A percentile compares a stretch with the other conserved stretches of the same genome.
These are phyloP conservation scores for Amniculicola lignicola DNA, from an alignment of 495 filamentous ascomycete genomes.

Conservation along the genomic window DNA sequence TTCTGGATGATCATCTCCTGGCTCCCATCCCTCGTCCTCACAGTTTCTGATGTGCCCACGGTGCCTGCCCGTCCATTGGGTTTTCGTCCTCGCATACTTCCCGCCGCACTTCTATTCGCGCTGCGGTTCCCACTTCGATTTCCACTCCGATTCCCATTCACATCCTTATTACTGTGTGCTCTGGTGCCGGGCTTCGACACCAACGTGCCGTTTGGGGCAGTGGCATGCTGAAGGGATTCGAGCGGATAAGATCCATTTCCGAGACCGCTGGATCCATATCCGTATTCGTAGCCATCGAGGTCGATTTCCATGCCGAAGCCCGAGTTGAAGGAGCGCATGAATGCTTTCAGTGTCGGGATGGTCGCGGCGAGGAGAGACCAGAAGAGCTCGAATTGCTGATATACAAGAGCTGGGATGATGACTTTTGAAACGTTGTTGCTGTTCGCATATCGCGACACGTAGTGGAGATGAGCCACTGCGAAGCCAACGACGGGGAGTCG, in stretches of 20 bases:
- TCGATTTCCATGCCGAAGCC: slow-evolving; percentile 32
- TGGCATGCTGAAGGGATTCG: not conserved
- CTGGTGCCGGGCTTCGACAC: not conserved
- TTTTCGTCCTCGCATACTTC: not conserved
- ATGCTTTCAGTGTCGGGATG: slow-evolving; percentile 28
- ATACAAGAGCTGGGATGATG: slow-evolving; percentile 22
- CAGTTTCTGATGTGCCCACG: not conserved
- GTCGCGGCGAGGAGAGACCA: slow-evolving; percentile 30
- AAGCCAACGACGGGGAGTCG: slow-evolving; percentile 28
- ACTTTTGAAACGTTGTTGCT: slow-evolving; percentile 3
- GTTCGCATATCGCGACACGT: slow-evolving; percentile 1
- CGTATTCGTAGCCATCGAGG: slow-evolving; percentile 10
- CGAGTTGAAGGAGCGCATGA: slow-evolving; percentile 34
- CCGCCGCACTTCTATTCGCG: not conserved
- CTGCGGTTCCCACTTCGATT: not conserved
- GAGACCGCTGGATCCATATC: not conserved
- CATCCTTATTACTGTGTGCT: no score
- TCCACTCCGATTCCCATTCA: no score
- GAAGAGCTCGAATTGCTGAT: slow-evolving; percentile 27
- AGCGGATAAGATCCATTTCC: not conserved
- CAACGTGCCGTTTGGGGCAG: not conserved
- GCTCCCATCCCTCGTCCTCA: slow-evolving; percentile 6
- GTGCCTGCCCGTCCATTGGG: not conserved
- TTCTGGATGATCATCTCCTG: slow-evolving; percentile 24
- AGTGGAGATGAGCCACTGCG: slow-evolving; percentile 12